Conservation (phyloP, 2,329 filamentous ascomycete species). For the Pseudocercospora fuligena region DNA sequence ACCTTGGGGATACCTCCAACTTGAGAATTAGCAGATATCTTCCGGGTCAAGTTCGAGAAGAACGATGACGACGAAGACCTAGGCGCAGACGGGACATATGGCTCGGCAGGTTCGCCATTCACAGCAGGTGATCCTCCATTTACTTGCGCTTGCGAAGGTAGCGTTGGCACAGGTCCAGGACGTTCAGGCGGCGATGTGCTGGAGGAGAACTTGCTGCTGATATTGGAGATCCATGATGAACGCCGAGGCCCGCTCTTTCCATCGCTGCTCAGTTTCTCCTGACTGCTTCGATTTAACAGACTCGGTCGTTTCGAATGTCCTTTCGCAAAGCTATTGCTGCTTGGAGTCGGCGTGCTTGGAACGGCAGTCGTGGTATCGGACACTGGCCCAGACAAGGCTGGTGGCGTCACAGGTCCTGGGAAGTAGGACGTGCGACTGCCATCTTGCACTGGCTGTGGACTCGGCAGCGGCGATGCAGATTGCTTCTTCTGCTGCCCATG, state of each 20-base stretch:
- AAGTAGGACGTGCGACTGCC: slow-evolving; percentile 23
- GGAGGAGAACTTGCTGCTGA: slow-evolving; percentile 86
- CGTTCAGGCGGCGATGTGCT: slow-evolving; percentile 33
- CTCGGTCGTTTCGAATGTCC: slow-evolving; percentile 43
- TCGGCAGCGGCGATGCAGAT: slow-evolving; percentile 10
- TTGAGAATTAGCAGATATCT: slow-evolving; percentile 69
- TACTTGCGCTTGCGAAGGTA: slow-evolving; percentile 10
- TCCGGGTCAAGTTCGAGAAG: slow-evolving; percentile 78
- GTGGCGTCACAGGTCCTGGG: slow-evolving; percentile 31
- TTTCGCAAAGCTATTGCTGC: slow-evolving; percentile 19
- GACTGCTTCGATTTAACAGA: slow-evolving; percentile 48
- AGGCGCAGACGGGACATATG: slow-evolving; percentile 76
- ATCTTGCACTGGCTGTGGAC: slow-evolving; percentile 15
- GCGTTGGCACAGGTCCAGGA: slow-evolving; percentile 16
- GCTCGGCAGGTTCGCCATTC: slow-evolving; percentile 57
- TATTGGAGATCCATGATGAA: slow-evolving; percentile 89
- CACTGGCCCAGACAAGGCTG: slow-evolving; percentile 27
- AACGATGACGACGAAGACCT: slow-evolving; percentile 68
- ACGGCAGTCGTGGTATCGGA: slow-evolving; percentile 31
- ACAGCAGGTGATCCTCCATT: slow-evolving; percentile 46
- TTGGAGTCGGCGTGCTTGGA: slow-evolving; percentile 28
- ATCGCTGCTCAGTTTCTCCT: slow-evolving; percentile 41
- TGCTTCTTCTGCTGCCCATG: neutral
- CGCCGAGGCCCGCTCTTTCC: slow-evolving; percentile 52
- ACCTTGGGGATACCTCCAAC: slow-evolving; percentile 53